phyloP scores from a whole-genome alignment of 2,329 filamentous ascomycete species.

The Exophiala mesophila region DNA sequence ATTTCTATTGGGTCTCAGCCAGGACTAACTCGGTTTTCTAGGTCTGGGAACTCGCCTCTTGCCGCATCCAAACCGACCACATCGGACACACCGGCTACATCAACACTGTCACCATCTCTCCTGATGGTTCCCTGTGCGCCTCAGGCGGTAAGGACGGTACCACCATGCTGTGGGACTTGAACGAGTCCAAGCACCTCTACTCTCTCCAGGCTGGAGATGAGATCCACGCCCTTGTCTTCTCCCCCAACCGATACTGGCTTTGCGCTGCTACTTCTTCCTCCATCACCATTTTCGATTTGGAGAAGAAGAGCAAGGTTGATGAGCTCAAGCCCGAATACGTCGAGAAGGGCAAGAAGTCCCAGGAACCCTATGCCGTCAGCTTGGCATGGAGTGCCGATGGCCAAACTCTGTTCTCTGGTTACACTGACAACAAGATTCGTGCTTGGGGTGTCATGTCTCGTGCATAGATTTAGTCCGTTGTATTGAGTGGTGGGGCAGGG shows the following conservation, averaged over 20 bases:
- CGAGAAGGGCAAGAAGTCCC: constrained; percentile 96
- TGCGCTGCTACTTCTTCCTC: constrained; percentile 94
- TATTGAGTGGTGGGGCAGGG: background rate
- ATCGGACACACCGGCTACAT: constrained; percentile 98
- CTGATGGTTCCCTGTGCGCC: constrained; percentile 96
- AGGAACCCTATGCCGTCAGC: constrained; percentile 95
- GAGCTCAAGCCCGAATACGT: constrained; percentile 99
- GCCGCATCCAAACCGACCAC: constrained; percentile 99
- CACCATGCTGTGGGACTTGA: constrained; percentile 99
- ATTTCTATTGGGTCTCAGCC: background rate
- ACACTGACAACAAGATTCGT: constrained; percentile 99
- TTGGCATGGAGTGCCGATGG: constrained; percentile 97
- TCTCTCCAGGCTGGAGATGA: constrained; percentile 98
- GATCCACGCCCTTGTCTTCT: constrained; percentile 99
- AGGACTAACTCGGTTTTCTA: constrained; percentile 35
- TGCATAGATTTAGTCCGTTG: constrained; percentile 59
- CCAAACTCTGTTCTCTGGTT: constrained; percentile 98
- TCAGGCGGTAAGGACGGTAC: constrained; percentile 99
- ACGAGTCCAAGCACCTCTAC: constrained; percentile 99
- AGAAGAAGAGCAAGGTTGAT: constrained; percentile 89
- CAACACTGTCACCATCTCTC: constrained; percentile 99
- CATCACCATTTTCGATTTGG: constrained; percentile 99
- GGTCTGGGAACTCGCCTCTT: constrained; percentile 99
- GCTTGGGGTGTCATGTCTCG: constrained; percentile 97
- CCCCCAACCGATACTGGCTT: constrained; percentile 99